Evolutionary conservation across 208 protist species (phyloP).

Genomic region (Acanthamoeba sp.): DNA sequence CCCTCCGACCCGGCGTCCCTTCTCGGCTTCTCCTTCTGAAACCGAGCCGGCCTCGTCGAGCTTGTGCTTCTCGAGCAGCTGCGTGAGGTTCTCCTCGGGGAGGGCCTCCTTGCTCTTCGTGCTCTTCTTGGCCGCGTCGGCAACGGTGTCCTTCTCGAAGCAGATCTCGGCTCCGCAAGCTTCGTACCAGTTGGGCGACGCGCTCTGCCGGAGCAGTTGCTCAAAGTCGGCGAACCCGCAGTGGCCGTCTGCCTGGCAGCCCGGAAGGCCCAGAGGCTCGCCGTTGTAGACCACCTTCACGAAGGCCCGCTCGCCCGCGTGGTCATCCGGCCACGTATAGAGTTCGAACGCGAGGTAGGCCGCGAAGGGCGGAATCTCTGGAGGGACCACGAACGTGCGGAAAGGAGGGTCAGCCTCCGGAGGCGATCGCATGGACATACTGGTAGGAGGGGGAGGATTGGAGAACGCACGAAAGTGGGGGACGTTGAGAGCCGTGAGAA

Average conservation of each 20-base stretch:
- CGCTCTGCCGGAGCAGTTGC: not conserved
- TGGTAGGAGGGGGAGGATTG: not conserved
- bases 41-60: not conserved
- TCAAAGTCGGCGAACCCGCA: not conserved
- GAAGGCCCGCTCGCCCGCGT: not conserved
- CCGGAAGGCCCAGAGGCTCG: not conserved
- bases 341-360: constrained; percentile 11
- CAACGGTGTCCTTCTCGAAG: not conserved
- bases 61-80: not conserved
- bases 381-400: not conserved
- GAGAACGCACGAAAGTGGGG: constrained; percentile 26
- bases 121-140: not conserved
- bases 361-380: not conserved
- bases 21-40: not conserved
- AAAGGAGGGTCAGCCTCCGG: too few species aligned
- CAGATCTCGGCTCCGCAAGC: constrained; percentile 16
- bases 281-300: constrained; percentile 27
- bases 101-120: not conserved
- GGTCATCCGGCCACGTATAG: not conserved
- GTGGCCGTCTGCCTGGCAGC: not conserved
- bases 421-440: too few species aligned
- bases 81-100: not conserved
- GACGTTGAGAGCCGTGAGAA: constrained; percentile 43
- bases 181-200: constrained; percentile 8
- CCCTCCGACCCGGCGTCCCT: not conserved